Percentiles rank a stretch among this genome's conserved stretches.
phyloP scores from a whole-genome alignment of 2,329 filamentous ascomycete genomes.

The Tolypocladium paradoxum region DNA sequence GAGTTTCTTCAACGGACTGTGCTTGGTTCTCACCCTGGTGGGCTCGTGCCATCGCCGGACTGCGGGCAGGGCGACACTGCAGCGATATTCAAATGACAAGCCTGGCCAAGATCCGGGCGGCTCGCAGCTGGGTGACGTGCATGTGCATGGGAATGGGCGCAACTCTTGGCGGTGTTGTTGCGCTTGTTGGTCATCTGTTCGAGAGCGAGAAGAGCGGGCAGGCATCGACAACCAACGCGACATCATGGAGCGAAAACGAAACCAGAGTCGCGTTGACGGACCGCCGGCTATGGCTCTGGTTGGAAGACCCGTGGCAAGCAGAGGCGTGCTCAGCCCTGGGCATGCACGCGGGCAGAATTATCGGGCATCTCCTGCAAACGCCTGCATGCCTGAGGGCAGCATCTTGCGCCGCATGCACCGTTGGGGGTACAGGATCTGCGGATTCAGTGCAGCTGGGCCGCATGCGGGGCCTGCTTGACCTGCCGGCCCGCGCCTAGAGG shows the following conservation, averaged over 20 bases:
- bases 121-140: not conserved
- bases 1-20: not conserved
- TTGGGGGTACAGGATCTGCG: not conserved
- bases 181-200: not conserved
- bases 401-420: not conserved
- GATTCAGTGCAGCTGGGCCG: too few relatives aligned
- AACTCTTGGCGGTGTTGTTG: not conserved
- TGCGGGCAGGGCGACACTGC: not conserved
- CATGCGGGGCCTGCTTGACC: too few relatives aligned
- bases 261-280: too few relatives aligned
- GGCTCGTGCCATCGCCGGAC: not conserved
- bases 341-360: not conserved
- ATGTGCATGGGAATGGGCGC: not conserved
- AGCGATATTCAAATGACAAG: too few relatives aligned
- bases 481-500: not conserved
- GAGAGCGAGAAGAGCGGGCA: not conserved
- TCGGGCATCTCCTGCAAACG: not conserved
- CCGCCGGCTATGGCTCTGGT: not conserved
- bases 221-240: not conserved
- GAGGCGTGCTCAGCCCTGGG: not conserved
- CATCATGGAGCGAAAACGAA: not conserved
- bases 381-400: not conserved
- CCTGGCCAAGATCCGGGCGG: not conserved
- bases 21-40: not conserved
- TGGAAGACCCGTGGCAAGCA: not conserved